Conservation (phyloP, 768 basidiomycete species). For the Lentinus tigrinus region DNA sequence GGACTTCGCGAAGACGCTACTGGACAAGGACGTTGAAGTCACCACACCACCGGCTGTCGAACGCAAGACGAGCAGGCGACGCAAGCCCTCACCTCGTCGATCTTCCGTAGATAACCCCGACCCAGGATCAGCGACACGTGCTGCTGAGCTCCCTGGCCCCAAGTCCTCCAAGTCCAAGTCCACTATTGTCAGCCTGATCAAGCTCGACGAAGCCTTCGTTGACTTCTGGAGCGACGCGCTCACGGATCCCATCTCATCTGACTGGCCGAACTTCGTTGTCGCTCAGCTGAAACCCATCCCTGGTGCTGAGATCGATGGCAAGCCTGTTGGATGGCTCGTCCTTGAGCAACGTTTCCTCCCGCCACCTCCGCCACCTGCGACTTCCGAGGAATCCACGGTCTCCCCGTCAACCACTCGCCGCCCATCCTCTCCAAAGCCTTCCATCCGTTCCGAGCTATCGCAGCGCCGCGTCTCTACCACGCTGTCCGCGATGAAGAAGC, state of each 20-base stretch:
- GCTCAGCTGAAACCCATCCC: constrained; percentile 58
- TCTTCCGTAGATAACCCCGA: constrained; percentile 27
- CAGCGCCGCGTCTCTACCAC: constrained; percentile 38
- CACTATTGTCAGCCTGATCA: constrained; percentile 46
- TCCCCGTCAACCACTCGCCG: constrained; percentile 21
- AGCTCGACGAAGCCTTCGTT: constrained; percentile 77
- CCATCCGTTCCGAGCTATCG: constrained; percentile 26
- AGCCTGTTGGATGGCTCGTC: constrained; percentile 60
- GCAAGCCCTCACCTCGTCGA: constrained; percentile 28
- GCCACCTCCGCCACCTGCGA: constrained; percentile 33
- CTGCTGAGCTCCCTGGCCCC: neutral
- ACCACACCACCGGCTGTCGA: constrained; percentile 38
- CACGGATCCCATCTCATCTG: constrained; percentile 60
- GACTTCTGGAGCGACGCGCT: constrained; percentile 82
- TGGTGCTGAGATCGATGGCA: constrained; percentile 29
- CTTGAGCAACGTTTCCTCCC: constrained; percentile 59
- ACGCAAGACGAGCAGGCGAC: constrained; percentile 35
- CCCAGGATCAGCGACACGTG: constrained; percentile 3
- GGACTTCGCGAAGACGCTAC: constrained; percentile 55
- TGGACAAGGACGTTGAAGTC: constrained; percentile 60
- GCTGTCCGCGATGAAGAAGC: constrained; percentile 52
- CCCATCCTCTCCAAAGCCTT: constrained; percentile 30
- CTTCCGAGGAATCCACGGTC: constrained; percentile 23
- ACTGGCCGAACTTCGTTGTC: constrained; percentile 70
- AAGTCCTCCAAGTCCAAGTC: constrained; percentile 30